Percentiles rank a stretch among this genome's conserved stretches.
Evolutionary conservation across 257 asterid genomes (phyloP).

Genomic region (Petunia secreta): DNA sequence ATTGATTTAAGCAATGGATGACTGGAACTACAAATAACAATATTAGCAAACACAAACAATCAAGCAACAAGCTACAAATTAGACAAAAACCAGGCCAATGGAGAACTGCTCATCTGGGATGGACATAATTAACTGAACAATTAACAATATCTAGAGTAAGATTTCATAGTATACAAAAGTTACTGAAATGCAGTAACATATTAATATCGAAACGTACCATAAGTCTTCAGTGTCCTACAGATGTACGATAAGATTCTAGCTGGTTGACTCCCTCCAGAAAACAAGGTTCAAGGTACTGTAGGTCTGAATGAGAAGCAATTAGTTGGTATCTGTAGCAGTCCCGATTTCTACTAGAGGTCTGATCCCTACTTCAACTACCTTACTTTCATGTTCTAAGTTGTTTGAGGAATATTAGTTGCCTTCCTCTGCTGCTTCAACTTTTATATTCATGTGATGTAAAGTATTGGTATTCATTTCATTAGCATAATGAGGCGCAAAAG

Average conservation of each 20-base stretch:
- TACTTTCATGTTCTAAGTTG: too few species aligned
- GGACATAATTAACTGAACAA: too few species aligned
- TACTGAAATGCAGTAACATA: neutral
- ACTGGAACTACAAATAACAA: neutral
- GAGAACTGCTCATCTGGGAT: too few species aligned
- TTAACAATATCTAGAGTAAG: neutral
- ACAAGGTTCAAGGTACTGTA: conserved; percentile 44
- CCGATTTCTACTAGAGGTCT: too few species aligned
- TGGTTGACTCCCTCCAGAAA: conserved; percentile 39
- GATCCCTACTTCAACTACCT: too few species aligned
- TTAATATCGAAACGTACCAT: conserved; percentile 10
- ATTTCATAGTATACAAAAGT: conserved; percentile 16
- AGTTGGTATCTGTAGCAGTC: too few species aligned
- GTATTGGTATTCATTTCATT: too few species aligned
- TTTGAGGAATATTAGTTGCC: too few species aligned
- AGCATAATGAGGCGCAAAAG: too few species aligned
- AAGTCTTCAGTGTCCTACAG: conserved; percentile 14
- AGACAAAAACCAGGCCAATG: neutral
- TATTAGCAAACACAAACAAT: neutral
- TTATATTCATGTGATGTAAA: too few species aligned
- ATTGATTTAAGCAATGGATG: neutral
- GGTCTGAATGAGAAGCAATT: neutral
- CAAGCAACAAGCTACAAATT: neutral
- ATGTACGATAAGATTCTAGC: conserved; percentile 25
- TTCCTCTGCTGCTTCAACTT: too few species aligned